Evolutionary conservation across 768 basidiomycete genomes (phyloP).

Genomic region (Russula vinacea): DNA sequence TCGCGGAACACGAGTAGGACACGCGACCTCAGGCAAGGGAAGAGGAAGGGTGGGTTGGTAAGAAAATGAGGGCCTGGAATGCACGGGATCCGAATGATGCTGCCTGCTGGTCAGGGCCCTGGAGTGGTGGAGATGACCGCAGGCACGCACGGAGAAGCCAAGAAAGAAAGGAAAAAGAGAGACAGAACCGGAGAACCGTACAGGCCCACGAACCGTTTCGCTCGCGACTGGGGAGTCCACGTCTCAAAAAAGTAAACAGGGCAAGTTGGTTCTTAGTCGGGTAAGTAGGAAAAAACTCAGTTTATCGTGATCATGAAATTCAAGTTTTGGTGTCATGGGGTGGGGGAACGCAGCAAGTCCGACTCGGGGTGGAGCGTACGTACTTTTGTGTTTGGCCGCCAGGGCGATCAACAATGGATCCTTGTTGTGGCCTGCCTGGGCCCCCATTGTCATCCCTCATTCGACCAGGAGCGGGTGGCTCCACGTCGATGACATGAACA

Average conservation of each 20-base stretch:
- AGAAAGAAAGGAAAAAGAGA: background rate
- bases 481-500: no score
- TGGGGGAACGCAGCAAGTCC: no score
- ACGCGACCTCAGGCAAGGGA: slow-evolving; percentile 13
- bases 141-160: slow-evolving; percentile 17
- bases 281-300: background rate
- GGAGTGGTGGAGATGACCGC: slow-evolving; percentile 18
- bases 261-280: background rate
- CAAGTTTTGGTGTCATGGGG: background rate
- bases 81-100: background rate
- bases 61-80: slow-evolving; percentile 17
- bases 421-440: background rate
- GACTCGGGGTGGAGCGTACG: background rate
- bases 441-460: background rate
- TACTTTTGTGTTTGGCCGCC: background rate
- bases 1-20: slow-evolving; percentile 14
- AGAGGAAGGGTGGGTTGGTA: background rate
- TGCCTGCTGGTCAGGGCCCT: background rate
- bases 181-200: slow-evolving; percentile 6
- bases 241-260: background rate
- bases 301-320: slow-evolving; percentile 6
- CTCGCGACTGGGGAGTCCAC: background rate
- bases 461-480: background rate
- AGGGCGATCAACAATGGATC: slow-evolving; percentile 2
- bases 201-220: slow-evolving; percentile 24